A percentile compares a stretch with the other conserved stretches of the same genome.
Conservation (phyloP, 225 moss, liverwort and hornwort species). For the Thuidium tamariscinum region DNA sequence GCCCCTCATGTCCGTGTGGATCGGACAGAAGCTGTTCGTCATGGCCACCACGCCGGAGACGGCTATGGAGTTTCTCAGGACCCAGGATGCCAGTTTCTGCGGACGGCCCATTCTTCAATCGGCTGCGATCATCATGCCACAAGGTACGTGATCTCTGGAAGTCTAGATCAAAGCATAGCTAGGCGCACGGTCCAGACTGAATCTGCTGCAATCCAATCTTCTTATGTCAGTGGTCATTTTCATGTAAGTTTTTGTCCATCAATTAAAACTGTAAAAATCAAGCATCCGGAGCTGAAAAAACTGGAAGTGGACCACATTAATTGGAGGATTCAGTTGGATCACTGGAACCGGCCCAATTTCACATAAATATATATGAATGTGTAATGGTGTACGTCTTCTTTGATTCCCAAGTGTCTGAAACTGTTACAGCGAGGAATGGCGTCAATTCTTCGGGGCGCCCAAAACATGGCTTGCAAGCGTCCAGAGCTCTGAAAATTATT, state of each 20-base stretch:
- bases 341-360: background rate
- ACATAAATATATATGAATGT: too few relatives aligned
- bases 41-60: background rate
- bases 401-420: background rate
- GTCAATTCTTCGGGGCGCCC: background rate
- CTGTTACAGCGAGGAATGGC: background rate
- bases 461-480: too few relatives aligned
- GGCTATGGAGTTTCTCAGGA: conserved; percentile 15
- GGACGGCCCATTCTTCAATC: background rate
- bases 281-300: background rate
- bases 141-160: background rate
- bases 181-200: background rate
- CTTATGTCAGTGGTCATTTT: background rate
- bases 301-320: too few relatives aligned
- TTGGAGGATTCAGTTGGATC: too few relatives aligned
- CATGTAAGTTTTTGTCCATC: too few relatives aligned
- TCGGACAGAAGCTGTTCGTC: conserved; percentile 3
- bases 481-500: background rate
- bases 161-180: background rate
- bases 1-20: conserved; percentile 7
- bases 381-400: background rate
- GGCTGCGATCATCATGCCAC: background rate
- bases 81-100: conserved; percentile 18
- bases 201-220: background rate
- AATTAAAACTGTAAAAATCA: background rate